These are phyloP conservation scores for Lavandula angustifolia DNA, from an alignment of 257 asterid species.

Conservation along the genomic window DNA sequence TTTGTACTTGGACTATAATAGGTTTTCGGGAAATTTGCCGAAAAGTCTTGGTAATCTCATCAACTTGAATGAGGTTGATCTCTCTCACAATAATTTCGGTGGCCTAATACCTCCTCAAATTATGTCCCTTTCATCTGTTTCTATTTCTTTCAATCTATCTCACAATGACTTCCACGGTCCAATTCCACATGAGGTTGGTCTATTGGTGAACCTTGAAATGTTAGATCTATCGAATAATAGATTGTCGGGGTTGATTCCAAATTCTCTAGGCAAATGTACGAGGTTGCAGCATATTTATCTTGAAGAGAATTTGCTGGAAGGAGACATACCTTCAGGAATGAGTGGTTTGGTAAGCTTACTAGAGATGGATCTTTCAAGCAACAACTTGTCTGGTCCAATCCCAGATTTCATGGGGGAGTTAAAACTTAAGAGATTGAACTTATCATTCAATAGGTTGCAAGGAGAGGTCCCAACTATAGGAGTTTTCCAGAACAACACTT, in stretches of 20 bases:
- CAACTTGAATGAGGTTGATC: conserved; percentile 2
- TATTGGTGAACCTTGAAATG: background rate
- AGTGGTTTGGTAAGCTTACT: conserved; percentile 29
- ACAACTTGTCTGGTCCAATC: conserved; percentile 31
- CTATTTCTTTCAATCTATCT: conserved; percentile 10
- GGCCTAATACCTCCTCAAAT: conserved; percentile 22
- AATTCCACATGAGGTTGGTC: conserved; percentile 28
- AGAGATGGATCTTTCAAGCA: conserved; percentile 34
- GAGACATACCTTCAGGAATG: conserved; percentile 31
- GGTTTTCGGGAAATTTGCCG: conserved; percentile 26
- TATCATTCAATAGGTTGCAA: conserved; percentile 31
- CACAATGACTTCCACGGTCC: conserved; percentile 11
- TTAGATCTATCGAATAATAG: conserved; percentile 34
- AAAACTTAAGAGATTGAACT: conserved; percentile 15
- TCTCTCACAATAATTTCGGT: conserved; percentile 18
- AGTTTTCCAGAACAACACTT: conserved; percentile 4
- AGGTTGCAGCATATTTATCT: conserved; percentile 26
- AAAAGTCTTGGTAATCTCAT: conserved; percentile 24
- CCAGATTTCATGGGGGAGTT: conserved; percentile 16
- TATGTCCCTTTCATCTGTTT: conserved; percentile 8
- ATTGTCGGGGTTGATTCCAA: conserved; percentile 31
- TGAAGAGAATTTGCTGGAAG: conserved; percentile 24
- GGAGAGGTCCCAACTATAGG: conserved; percentile 26
- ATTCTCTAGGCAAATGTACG: conserved; percentile 16
- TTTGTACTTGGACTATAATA: background rate